Conservation (phyloP, 1,284 basidiomycete genomes). For the Ustilago sp. region DNA sequence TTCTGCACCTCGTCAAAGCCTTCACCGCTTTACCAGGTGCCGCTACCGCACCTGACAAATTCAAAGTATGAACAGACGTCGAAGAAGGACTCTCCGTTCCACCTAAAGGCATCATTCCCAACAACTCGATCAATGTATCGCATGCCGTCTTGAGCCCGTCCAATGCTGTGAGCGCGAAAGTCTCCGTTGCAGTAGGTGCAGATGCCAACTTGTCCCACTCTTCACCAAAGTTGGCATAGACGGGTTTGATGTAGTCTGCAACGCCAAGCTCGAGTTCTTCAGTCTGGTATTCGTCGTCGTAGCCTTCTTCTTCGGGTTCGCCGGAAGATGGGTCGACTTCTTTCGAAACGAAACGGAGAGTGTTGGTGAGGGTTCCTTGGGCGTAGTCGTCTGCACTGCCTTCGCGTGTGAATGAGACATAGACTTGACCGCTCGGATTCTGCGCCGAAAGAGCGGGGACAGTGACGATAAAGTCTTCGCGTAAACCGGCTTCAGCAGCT, state of each 20-base stretch:
- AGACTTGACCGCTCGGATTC: conserved; percentile 83
- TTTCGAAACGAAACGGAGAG: conserved; percentile 96
- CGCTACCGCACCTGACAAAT: conserved; percentile 85
- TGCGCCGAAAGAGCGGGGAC: conserved; percentile 75
- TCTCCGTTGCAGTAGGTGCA: conserved; percentile 78
- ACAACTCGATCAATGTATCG: conserved; percentile 89
- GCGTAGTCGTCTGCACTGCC: conserved; percentile 79
- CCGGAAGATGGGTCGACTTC: conserved; percentile 97
- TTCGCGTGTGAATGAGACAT: conserved; percentile 92
- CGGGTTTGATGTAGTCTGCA: conserved; percentile 91
- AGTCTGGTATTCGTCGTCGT: conserved; percentile 97
- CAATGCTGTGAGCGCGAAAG: conserved; percentile 91
- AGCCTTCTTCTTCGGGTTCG: conserved; percentile 96
- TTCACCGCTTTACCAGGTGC: conserved; percentile 88
- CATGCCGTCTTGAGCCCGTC: conserved; percentile 89
- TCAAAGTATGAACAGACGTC: conserved; percentile 90
- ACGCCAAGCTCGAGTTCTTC: conserved; percentile 94
- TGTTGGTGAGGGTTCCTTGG: conserved; percentile 86
- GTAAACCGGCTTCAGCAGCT: conserved; percentile 80
- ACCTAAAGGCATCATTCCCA: conserved; percentile 96
- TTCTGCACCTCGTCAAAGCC: conserved; percentile 89
- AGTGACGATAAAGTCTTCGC: conserved; percentile 95
- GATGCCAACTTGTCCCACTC: conserved; percentile 91
- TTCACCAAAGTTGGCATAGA: conserved; percentile 86
- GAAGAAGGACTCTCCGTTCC: conserved; percentile 73